phyloP scores from a whole-genome alignment of 306 rosid genomes.

The Benincasa hispida region DNA sequence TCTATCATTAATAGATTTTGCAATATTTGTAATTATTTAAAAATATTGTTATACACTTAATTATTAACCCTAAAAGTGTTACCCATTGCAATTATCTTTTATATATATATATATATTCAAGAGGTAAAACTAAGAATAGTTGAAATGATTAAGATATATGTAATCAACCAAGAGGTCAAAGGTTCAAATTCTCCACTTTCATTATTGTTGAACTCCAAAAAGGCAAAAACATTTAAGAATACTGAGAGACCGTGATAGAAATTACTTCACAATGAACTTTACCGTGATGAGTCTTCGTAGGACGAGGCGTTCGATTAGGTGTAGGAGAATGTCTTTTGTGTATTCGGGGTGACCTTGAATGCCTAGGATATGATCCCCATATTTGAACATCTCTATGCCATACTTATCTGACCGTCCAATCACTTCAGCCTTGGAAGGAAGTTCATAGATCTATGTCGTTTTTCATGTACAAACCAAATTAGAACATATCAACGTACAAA shows the following conservation, averaged over 20 bases:
- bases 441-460: conserved; percentile 40
- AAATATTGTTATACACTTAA: too few species aligned
- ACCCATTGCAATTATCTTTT: too few species aligned
- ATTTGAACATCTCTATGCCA: conserved; percentile 55
- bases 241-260: not conserved
- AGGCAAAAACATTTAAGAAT: too few species aligned
- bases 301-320: conserved; percentile 57
- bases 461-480: conserved; percentile 12
- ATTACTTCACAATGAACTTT: not conserved
- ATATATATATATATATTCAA: too few species aligned
- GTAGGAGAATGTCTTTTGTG: conserved; percentile 46
- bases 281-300: conserved; percentile 34
- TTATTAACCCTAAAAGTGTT: too few species aligned
- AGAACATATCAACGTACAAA: conserved; percentile 55
- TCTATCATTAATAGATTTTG: too few species aligned
- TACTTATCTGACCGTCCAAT: conserved; percentile 70
- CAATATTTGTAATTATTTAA: too few species aligned
- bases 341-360: conserved; percentile 97
- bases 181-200: too few species aligned
- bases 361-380: conserved; percentile 64
- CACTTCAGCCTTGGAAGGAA: conserved; percentile 61
- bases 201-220: too few species aligned
- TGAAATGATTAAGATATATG: not conserved
- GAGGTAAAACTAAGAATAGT: not conserved
- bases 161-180: too few species aligned